Percentiles rank a stretch among this genome's conserved stretches.
Conservation (phyloP, 2,329 filamentous ascomycete species). For the Aspergillus cejpii region DNA sequence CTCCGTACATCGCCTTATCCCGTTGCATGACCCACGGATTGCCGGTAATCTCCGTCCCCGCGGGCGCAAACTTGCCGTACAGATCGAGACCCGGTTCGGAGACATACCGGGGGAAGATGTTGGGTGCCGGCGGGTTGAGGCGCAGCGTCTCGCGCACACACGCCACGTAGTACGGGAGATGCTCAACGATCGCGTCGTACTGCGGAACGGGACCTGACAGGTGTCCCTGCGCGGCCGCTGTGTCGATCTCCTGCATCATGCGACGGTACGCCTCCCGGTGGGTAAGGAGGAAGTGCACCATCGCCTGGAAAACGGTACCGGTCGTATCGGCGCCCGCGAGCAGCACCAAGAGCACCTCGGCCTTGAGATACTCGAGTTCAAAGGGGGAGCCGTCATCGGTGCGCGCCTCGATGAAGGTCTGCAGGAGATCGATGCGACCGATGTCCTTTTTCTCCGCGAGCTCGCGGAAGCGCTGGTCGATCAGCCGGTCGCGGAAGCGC, state of each 20-base stretch:
- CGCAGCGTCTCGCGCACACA: constrained; percentile 49
- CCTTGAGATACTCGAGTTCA: constrained; percentile 47
- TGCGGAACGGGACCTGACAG: constrained; percentile 32
- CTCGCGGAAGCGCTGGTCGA: constrained; percentile 45
- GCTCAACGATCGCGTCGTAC: constrained; percentile 39
- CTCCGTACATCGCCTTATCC: constrained; percentile 38
- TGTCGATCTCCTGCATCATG: constrained; percentile 45
- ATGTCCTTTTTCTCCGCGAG: constrained; percentile 42
- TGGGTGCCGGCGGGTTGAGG: constrained; percentile 47
- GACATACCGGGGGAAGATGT: constrained; percentile 46
- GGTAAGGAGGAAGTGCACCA: constrained; percentile 42
- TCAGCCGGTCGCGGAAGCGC: constrained; percentile 51
- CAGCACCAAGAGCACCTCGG: constrained; percentile 48
- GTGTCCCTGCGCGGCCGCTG: constrained; percentile 28
- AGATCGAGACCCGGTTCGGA: constrained; percentile 33
- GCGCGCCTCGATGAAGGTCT: constrained; percentile 44
- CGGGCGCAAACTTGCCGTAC: constrained; percentile 37
- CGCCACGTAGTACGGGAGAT: constrained; percentile 46
- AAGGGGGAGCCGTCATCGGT: constrained; percentile 44
- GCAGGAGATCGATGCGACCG: constrained; percentile 48
- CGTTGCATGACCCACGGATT: constrained; percentile 46
- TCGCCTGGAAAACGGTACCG: constrained; percentile 46
- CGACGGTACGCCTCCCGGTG: constrained; percentile 40
- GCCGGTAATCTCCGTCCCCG: constrained; percentile 43
- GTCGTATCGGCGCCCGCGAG: constrained; percentile 50